A percentile compares a stretch with the other conserved stretches of the same genome.
phyloP scores from a whole-genome alignment of 306 rosid species.

The Betula pendula region DNA sequence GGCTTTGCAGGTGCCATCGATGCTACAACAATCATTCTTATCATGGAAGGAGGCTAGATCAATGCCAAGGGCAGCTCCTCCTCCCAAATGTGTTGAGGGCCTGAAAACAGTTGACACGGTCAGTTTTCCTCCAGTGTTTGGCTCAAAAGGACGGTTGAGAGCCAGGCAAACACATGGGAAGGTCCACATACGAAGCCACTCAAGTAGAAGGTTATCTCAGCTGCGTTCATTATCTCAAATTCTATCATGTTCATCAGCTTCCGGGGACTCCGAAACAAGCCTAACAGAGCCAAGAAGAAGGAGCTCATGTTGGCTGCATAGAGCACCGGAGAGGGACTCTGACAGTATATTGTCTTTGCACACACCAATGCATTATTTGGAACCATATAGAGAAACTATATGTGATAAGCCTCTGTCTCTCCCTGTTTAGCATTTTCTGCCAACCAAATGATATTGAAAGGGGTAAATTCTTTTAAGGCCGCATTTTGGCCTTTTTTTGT shows the following conservation, averaged over 20 bases:
- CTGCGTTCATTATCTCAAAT: constrained; percentile 32
- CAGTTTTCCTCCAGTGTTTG: constrained; percentile 44
- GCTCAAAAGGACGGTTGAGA: constrained; percentile 48
- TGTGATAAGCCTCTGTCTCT: constrained; percentile 16
- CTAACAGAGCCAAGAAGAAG: constrained; percentile 24
- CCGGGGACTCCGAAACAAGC: constrained; percentile 28
- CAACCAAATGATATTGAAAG: constrained; percentile 1
- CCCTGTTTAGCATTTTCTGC: constrained; percentile 10
- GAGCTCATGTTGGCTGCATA: constrained; percentile 46
- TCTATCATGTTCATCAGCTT: constrained; percentile 21
- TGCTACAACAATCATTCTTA: constrained; percentile 54
- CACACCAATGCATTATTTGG: constrained; percentile 44
- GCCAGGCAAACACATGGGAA: constrained; percentile 39
- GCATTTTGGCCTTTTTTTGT: not conserved
- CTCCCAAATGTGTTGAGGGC: constrained; percentile 17
- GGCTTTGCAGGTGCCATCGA: constrained; percentile 69
- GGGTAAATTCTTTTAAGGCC: not conserved
- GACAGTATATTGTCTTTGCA: constrained; percentile 73
- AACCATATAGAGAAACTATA: constrained; percentile 31
- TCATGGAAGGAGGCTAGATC: constrained; percentile 55
- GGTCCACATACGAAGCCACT: constrained; percentile 39
- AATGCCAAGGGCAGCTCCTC: constrained; percentile 27
- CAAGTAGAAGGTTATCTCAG: constrained; percentile 30
- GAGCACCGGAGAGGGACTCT: constrained; percentile 51
- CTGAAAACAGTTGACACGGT: constrained; percentile 41